Evolutionary conservation across 495 filamentous ascomycete genomes (phyloP).

Genomic region (Penicillium silybi): DNA sequence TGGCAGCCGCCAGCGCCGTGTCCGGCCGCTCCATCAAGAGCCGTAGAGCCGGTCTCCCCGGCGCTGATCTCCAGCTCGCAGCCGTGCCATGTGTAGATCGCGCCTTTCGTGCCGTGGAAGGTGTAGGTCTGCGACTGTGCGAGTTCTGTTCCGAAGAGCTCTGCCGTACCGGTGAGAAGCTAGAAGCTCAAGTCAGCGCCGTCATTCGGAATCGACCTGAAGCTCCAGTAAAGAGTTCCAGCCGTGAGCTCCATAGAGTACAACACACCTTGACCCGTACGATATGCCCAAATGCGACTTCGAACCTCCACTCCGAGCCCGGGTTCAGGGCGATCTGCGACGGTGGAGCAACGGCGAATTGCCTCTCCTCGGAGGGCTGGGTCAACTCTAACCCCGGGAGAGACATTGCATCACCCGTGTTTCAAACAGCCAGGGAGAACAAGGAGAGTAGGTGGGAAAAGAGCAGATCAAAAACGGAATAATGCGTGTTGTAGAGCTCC

Average conservation of each 20-base stretch:
- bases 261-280: constrained; percentile 57
- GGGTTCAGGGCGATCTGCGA: constrained; percentile 43
- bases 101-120: constrained; percentile 78
- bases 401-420: constrained; percentile 35
- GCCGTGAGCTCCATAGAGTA: background rate
- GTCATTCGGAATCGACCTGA: background rate
- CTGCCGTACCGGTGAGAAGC: constrained; percentile 78
- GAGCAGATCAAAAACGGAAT: background rate
- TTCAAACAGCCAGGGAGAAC: background rate
- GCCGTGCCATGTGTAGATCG: constrained; percentile 88
- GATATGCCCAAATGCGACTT: constrained; percentile 65
- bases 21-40: constrained; percentile 22
- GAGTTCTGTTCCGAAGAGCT: constrained; percentile 95
- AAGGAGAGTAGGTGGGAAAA: background rate
- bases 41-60: constrained; percentile 29
- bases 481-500: constrained; percentile 5
- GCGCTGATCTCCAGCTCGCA: constrained; percentile 74
- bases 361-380: constrained; percentile 39
- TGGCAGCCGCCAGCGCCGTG: constrained; percentile 51
- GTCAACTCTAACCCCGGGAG: constrained; percentile 47
- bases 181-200: constrained; percentile 29
- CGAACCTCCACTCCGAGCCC: constrained; percentile 84
- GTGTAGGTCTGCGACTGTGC: constrained; percentile 74
- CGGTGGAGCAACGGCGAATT: constrained; percentile 36
- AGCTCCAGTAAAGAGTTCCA: background rate